A percentile compares a stretch with the other conserved stretches of the same genome.
phyloP scores from a whole-genome alignment of 2,329 filamentous ascomycete species.

The Phialophora tarda region DNA sequence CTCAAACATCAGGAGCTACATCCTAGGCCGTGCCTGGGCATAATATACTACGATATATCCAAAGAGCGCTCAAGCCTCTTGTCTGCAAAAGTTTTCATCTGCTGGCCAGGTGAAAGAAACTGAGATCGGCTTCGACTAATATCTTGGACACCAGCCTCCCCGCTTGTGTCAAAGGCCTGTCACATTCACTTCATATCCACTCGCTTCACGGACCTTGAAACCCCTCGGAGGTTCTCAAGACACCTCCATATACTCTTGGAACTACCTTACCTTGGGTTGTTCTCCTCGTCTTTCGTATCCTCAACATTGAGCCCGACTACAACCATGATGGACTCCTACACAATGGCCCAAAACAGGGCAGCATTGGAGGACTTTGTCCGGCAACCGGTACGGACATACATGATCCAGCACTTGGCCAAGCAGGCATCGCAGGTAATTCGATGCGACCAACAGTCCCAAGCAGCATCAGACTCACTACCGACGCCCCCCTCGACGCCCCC shows the following conservation, averaged over 20 bases:
- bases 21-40: constrained; percentile 33
- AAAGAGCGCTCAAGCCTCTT: constrained; percentile 28
- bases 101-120: constrained; percentile 32
- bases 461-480: constrained; percentile 58
- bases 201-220: constrained; percentile 23
- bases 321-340: constrained; percentile 36
- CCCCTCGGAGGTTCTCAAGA: constrained; percentile 18
- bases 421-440: constrained; percentile 56
- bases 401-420: constrained; percentile 55
- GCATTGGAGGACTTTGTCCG: constrained; percentile 56
- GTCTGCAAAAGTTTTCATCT: constrained; percentile 17
- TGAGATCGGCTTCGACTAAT: constrained; percentile 29
- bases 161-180: constrained; percentile 30
- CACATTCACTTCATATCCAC: constrained; percentile 26
- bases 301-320: constrained; percentile 14
- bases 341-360: constrained; percentile 46
- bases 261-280: constrained; percentile 26
- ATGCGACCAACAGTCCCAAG: constrained; percentile 53
- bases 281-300: constrained; percentile 17
- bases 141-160: constrained; percentile 31
- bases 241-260: constrained; percentile 29
- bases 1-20: constrained; percentile 38
- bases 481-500: constrained; percentile 67
- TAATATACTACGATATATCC: constrained; percentile 26
- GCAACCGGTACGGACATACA: constrained; percentile 54